Percentiles rank a stretch among this genome's conserved stretches.
Evolutionary conservation across 805 yeast genomes (phyloP).

Genomic region (Zygosaccharomyces siamensis): DNA sequence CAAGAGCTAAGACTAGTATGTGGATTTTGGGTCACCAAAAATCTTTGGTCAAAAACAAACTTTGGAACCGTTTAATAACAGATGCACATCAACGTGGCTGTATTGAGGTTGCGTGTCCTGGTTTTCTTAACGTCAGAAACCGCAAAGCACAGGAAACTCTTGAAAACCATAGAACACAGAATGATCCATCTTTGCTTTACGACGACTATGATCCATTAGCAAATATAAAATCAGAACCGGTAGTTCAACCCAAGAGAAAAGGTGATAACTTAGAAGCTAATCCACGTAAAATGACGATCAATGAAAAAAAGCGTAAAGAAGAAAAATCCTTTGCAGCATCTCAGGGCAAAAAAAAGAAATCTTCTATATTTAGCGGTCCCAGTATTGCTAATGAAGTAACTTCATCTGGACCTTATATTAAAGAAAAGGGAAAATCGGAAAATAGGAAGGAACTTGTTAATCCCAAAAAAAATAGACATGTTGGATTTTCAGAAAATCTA

Average conservation of each 20-base stretch:
- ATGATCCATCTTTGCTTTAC: conserved; percentile 7
- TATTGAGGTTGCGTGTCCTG: conserved; percentile 27
- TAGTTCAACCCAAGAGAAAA: conserved; percentile 6
- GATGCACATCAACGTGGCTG: conserved; percentile 55
- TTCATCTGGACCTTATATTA: conserved; percentile 14
- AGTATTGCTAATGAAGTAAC: conserved; percentile 10
- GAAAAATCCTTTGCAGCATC: conserved; percentile 3
- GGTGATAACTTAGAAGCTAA: conserved; percentile 2
- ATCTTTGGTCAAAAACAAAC: conserved; percentile 58
- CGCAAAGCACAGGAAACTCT: conserved; percentile 15
- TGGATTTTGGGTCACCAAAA: conserved; percentile 84
- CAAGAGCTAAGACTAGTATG: conserved; percentile 86
- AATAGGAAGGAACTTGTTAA: conserved; percentile 1
- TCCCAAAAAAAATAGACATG: conserved; percentile 14
- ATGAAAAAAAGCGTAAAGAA: conserved; percentile 3
- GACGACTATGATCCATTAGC: conserved; percentile 13
- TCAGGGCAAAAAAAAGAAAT: conserved; percentile 29
- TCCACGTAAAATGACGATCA: conserved; percentile 1
- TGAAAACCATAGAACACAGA: conserved; percentile 10
- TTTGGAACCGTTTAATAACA: conserved; percentile 66
- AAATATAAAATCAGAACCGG: conserved; percentile 8
- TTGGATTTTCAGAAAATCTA: conserved; percentile 23
- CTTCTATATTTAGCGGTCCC: conserved; percentile 32
- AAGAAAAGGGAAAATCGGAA: conserved; percentile 12
- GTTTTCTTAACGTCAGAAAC: conserved; percentile 24